phyloP scores from a whole-genome alignment of 768 basidiomycete genomes.

The Mycena filopes region DNA sequence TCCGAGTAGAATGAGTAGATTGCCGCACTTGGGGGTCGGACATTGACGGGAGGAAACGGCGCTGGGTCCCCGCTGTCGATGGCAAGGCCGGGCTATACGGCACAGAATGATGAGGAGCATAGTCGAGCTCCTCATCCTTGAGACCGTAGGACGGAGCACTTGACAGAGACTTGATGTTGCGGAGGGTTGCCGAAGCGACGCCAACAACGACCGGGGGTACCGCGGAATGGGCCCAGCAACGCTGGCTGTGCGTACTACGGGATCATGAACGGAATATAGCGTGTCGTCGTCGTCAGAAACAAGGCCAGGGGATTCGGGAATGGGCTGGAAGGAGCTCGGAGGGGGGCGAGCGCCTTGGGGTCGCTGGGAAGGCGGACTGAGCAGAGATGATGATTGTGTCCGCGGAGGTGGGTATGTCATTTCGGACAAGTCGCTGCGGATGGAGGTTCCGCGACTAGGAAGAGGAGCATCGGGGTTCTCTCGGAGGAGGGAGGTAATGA shows the following conservation, averaged over 20 bases:
- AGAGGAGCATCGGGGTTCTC: constrained; percentile 48
- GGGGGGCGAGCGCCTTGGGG: constrained; percentile 43
- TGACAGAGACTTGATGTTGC: constrained; percentile 35
- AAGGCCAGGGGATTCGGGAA: constrained; percentile 38
- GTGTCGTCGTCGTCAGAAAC: constrained; percentile 52
- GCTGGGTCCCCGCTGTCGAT: constrained; percentile 36
- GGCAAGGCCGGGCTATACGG: constrained; percentile 39
- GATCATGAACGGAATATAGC: constrained; percentile 45
- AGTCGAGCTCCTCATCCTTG: constrained; percentile 32
- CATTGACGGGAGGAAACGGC: constrained; percentile 31
- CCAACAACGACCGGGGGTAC: constrained; percentile 46
- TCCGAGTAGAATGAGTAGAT: constrained; percentile 59
- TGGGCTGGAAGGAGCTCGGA: constrained; percentile 49
- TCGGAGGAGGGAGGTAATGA: constrained; percentile 67
- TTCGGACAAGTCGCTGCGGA: constrained; percentile 60
- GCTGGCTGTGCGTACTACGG: constrained; percentile 41
- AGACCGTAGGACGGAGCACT: constrained; percentile 31
- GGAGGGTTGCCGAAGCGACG: constrained; percentile 46
- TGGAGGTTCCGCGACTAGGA: constrained; percentile 47
- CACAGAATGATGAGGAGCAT: constrained; percentile 24
- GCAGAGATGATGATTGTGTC: constrained; percentile 28
- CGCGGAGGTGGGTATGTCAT: constrained; percentile 62
- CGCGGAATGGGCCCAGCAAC: constrained; percentile 29
- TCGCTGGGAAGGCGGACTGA: constrained; percentile 28
- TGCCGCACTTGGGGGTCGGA: constrained; percentile 39